These are phyloP conservation scores for Lachnellula hyalina DNA, from an alignment of 2,329 filamentous ascomycete species.

Conservation along the genomic window DNA sequence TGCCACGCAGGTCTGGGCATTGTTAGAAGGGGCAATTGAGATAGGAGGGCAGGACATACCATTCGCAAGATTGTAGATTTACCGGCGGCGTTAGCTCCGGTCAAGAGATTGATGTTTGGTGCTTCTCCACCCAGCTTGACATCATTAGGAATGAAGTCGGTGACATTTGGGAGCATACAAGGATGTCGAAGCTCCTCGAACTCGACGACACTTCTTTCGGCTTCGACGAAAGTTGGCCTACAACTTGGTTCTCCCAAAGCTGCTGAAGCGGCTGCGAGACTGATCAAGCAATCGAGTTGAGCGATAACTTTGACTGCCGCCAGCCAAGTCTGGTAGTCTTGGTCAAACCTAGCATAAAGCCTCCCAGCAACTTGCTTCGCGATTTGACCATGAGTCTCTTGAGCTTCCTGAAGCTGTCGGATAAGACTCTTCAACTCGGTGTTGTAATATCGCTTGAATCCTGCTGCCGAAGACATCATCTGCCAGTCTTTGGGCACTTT, in stretches of 20 bases:
- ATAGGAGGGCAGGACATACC: slow-evolving; percentile 47
- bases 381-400: slow-evolving; percentile 89
- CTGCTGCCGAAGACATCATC: slow-evolving; percentile 90
- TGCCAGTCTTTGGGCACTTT: slow-evolving; percentile 87
- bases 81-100: slow-evolving; percentile 92
- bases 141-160: slow-evolving; percentile 96
- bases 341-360: slow-evolving; percentile 84
- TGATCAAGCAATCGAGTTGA: slow-evolving; percentile 91
- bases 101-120: slow-evolving; percentile 84
- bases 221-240: slow-evolving; percentile 79
- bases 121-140: slow-evolving; percentile 75
- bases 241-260: slow-evolving; percentile 83
- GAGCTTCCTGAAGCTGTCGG: slow-evolving; percentile 83
- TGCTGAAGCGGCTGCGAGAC: slow-evolving; percentile 81
- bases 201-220: slow-evolving; percentile 80
- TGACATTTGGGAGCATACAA: slow-evolving; percentile 83
- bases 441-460: slow-evolving; percentile 92
- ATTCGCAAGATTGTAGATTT: slow-evolving; percentile 96
- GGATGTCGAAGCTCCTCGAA: slow-evolving; percentile 91
- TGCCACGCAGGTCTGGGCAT: slow-evolving; percentile 73
- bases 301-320: slow-evolving; percentile 84
- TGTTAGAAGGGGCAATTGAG: slow-evolving; percentile 12
- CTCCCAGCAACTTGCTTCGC: slow-evolving; percentile 78
- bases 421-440: slow-evolving; percentile 76
- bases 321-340: slow-evolving; percentile 80